These are phyloP conservation scores for Cunninghamia lanceolata DNA, from an alignment of 75 land plant species.

Conservation along the genomic window DNA sequence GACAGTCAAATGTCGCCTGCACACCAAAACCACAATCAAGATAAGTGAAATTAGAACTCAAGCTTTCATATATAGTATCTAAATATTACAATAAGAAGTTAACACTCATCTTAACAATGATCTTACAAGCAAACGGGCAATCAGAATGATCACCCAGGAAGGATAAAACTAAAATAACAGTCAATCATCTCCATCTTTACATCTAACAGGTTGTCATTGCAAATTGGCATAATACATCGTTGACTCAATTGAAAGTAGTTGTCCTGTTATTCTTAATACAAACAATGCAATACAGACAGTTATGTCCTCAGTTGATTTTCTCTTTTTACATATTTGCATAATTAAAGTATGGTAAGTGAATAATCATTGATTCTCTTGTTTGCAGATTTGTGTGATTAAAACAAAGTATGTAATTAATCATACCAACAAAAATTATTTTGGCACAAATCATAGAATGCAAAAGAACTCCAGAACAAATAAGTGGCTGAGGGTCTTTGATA, in stretches of 20 bases:
- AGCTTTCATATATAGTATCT: not conserved
- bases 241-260: not conserved
- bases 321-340: too few relatives aligned
- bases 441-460: not conserved
- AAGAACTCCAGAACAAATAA: not conserved
- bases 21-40: not conserved
- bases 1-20: constrained; percentile 87
- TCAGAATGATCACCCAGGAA: not conserved
- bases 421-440: too few relatives aligned
- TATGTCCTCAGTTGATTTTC: too few relatives aligned
- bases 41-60: not conserved
- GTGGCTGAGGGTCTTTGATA: too few relatives aligned
- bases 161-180: not conserved
- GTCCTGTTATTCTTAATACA: too few relatives aligned
- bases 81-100: not conserved
- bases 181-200: not conserved
- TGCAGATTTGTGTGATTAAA: too few relatives aligned
- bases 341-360: too few relatives aligned
- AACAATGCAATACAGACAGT: not conserved
- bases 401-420: not conserved
- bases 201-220: not conserved
- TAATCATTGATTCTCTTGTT: too few relatives aligned
- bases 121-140: not conserved
- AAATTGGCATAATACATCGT: not conserved
- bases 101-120: not conserved